These are phyloP conservation scores for Dendrocalamus latiflorus DNA, from an alignment of 202 grass and related monocot species.

Conservation along the genomic window DNA sequence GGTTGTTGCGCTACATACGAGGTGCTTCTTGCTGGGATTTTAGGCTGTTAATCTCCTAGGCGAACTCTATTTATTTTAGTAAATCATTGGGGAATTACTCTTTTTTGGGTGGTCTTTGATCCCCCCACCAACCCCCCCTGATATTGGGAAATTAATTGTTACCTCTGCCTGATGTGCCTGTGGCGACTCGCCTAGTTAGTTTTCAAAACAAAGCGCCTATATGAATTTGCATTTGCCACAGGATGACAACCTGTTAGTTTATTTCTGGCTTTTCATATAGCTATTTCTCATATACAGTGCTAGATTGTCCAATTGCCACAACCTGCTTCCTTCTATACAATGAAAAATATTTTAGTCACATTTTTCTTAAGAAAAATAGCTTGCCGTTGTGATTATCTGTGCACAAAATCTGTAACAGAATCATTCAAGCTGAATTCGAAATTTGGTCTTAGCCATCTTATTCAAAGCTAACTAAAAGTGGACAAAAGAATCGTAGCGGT, in stretches of 20 bases:
- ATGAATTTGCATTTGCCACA: not conserved
- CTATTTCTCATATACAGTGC: not conserved
- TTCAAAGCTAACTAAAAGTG: not conserved
- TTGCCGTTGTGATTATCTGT: not conserved
- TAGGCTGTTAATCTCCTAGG: not conserved
- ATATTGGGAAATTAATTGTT: not conserved
- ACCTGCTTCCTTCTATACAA: not conserved
- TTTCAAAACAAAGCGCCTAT: not conserved
- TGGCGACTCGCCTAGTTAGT: not conserved
- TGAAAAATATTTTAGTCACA: not conserved
- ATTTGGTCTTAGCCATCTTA: not conserved
- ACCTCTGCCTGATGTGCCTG: not conserved
- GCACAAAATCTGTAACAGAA: not conserved
- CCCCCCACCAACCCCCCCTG: not conserved
- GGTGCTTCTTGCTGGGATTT: not conserved
- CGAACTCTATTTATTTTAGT: not conserved
- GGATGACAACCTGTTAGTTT: not conserved
- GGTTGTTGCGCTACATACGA: not conserved
- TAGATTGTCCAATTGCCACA: not conserved
- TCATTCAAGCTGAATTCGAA: not conserved
- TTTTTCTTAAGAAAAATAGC: not conserved
- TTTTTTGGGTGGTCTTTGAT: not conserved
- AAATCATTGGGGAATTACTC: not conserved
- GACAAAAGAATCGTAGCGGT: not conserved
- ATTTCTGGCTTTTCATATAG: not conserved